Percentiles rank a stretch among this genome's conserved stretches.
Conservation (phyloP, 2,329 filamentous ascomycete genomes). For the Rutstroemia sp. region DNA sequence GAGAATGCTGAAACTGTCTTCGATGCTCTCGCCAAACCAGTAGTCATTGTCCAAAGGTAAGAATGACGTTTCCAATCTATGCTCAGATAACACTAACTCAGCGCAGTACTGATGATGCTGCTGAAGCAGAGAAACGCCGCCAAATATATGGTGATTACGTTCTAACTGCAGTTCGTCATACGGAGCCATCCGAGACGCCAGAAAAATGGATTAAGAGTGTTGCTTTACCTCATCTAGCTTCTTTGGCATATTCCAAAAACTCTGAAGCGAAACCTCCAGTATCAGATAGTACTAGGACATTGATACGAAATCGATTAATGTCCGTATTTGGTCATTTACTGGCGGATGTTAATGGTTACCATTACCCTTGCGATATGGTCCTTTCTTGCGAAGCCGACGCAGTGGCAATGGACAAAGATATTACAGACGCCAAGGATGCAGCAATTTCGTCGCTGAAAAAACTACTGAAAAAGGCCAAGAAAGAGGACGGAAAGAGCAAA, state of each 20-base stretch:
- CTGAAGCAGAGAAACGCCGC: slow-evolving; percentile 26
- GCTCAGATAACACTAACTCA: background rate
- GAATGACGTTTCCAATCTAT: background rate
- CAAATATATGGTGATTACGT: slow-evolving; percentile 29
- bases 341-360: slow-evolving; percentile 44
- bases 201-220: slow-evolving; percentile 20
- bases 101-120: slow-evolving; percentile 14
- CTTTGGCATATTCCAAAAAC: slow-evolving; percentile 46
- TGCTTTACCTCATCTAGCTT: slow-evolving; percentile 35
- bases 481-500: slow-evolving; percentile 26
- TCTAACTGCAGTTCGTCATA: slow-evolving; percentile 24
- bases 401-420: slow-evolving; percentile 48
- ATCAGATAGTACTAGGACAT: slow-evolving; percentile 46
- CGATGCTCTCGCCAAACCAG: slow-evolving; percentile 39
- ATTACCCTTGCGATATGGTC: slow-evolving; percentile 30
- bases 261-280: slow-evolving; percentile 35
- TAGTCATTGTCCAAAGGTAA: slow-evolving; percentile 33
- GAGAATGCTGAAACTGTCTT: slow-evolving; percentile 35
- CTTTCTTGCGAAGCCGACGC: slow-evolving; percentile 28
- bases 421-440: slow-evolving; percentile 44
- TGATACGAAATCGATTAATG: slow-evolving; percentile 49
- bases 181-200: slow-evolving; percentile 17
- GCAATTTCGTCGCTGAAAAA: slow-evolving; percentile 47
- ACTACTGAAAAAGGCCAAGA: slow-evolving; percentile 38
- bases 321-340: slow-evolving; percentile 52